Conservation (phyloP, 225 moss, liverwort and hornwort genomes). For the Ulota crispa region DNA sequence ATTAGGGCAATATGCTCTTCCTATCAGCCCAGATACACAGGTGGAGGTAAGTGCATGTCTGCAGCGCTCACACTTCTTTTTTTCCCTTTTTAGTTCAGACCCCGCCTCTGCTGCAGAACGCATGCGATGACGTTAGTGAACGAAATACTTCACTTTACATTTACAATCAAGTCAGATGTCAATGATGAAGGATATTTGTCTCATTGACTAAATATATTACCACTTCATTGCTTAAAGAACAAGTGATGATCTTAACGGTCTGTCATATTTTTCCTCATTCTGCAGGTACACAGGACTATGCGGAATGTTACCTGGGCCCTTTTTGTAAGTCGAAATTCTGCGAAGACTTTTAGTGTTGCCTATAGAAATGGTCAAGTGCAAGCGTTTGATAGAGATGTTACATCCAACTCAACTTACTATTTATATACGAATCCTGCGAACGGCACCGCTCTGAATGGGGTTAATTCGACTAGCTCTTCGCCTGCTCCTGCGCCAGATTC, state of each 20-base stretch:
- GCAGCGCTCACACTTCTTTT: not conserved
- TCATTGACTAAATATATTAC: not conserved
- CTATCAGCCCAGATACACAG: slow-evolving; percentile 44
- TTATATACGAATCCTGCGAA: slow-evolving; percentile 39
- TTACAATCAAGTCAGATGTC: not conserved
- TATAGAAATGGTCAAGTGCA: slow-evolving; percentile 68
- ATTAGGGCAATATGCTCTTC: slow-evolving; percentile 53
- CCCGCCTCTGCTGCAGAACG: not conserved
- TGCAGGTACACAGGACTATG: slow-evolving; percentile 59
- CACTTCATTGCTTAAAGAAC: not conserved
- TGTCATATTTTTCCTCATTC: not conserved
- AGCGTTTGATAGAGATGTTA: slow-evolving; percentile 42
- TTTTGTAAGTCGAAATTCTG: slow-evolving; percentile 50
- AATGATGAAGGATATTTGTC: not conserved
- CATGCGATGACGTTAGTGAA: not conserved
- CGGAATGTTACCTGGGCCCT: slow-evolving; percentile 66
- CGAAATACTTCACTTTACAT: not conserved
- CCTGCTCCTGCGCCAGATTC: slow-evolving; percentile 27
- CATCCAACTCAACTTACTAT: slow-evolving; percentile 40
- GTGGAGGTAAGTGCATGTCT: slow-evolving; percentile 46
- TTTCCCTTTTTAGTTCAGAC: not conserved
- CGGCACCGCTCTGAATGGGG: slow-evolving; percentile 30
- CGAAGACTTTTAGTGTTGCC: slow-evolving; percentile 45
- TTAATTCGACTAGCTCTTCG: not conserved
- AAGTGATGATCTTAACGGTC: not conserved